These are phyloP conservation scores for Ganoderma sinense DNA, from an alignment of 1,284 basidiomycete species.

Conservation along the genomic window DNA sequence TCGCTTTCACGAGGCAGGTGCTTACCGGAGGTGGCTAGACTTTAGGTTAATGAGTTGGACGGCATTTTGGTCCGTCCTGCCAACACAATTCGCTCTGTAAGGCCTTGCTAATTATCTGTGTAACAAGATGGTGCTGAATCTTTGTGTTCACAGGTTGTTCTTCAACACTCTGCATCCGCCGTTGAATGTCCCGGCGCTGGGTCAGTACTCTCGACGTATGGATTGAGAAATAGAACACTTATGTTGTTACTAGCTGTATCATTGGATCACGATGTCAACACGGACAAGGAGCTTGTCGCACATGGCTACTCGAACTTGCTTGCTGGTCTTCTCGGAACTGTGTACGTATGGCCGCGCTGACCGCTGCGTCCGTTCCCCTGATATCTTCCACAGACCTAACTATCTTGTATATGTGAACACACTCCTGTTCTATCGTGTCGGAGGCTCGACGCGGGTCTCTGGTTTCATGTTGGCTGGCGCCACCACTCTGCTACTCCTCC, in stretches of 20 bases:
- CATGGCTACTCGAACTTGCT: conserved; percentile 94
- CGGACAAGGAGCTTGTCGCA: conserved; percentile 91
- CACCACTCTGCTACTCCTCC: conserved; percentile 77
- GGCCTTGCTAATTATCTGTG: not conserved
- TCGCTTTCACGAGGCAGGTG: not conserved
- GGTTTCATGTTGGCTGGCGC: conserved; percentile 87
- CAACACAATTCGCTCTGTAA: conserved; percentile 82
- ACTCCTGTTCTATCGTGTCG: conserved; percentile 93
- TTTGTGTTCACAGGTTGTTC: conserved; percentile 62
- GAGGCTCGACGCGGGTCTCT: conserved; percentile 85
- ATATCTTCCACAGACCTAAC: conserved; percentile 61
- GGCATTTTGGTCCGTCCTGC: conserved; percentile 79
- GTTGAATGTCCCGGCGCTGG: conserved; percentile 91
- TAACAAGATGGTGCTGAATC: not conserved
- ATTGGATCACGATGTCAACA: conserved; percentile 90
- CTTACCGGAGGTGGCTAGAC: conserved; percentile 50
- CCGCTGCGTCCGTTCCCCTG: conserved; percentile 3
- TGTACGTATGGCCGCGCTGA: conserved; percentile 53
- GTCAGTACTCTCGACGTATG: conserved; percentile 45
- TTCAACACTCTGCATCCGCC: conserved; percentile 96
- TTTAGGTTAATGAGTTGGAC: conserved; percentile 66
- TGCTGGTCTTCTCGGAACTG: conserved; percentile 83
- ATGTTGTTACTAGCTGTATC: conserved; percentile 72
- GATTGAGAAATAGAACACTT: not conserved
- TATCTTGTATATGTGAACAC: conserved; percentile 93